phyloP scores from a whole-genome alignment of 1,284 basidiomycete genomes.

The Ceratobasidium sp. region DNA sequence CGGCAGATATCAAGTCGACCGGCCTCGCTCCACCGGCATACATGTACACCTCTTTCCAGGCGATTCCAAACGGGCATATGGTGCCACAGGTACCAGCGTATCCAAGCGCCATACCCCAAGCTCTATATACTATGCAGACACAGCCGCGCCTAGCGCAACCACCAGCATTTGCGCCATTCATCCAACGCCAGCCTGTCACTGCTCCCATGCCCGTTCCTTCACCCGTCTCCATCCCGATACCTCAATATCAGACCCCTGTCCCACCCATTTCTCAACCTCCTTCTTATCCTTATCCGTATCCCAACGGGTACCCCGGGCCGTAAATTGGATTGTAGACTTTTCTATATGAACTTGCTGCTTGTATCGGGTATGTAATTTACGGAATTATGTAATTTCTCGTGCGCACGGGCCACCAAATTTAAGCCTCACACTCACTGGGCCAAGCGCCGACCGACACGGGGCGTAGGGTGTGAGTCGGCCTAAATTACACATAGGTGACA shows the following conservation, averaged over 20 bases:
- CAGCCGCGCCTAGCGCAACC: not conserved
- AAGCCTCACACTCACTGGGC: not conserved
- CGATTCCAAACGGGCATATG: slow-evolving; percentile 9
- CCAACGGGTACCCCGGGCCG: slow-evolving; percentile 12
- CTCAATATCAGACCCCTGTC: slow-evolving; percentile 31
- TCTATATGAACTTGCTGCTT: slow-evolving; percentile 2
- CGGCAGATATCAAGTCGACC: not conserved
- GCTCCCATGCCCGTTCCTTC: not conserved
- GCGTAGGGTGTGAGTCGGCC: not conserved
- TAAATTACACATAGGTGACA: not conserved
- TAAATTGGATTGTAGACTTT: slow-evolving; percentile 21
- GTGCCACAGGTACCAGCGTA: not conserved
- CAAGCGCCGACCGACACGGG: not conserved
- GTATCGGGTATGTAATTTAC: slow-evolving; percentile 39
- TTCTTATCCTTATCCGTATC: slow-evolving; percentile 23
- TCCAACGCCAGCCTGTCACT: slow-evolving; percentile 1
- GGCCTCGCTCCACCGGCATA: not conserved
- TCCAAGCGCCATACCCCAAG: not conserved
- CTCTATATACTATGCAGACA: not conserved
- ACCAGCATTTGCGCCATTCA: not conserved
- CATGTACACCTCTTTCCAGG: slow-evolving; percentile 28
- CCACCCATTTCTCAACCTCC: slow-evolving; percentile 27
- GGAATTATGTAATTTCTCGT: slow-evolving; percentile 1
- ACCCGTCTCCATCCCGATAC: not conserved
- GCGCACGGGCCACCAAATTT: too few species aligned